Conservation (phyloP, 805 yeast species). For the Kodamaea jinghongensis region DNA sequence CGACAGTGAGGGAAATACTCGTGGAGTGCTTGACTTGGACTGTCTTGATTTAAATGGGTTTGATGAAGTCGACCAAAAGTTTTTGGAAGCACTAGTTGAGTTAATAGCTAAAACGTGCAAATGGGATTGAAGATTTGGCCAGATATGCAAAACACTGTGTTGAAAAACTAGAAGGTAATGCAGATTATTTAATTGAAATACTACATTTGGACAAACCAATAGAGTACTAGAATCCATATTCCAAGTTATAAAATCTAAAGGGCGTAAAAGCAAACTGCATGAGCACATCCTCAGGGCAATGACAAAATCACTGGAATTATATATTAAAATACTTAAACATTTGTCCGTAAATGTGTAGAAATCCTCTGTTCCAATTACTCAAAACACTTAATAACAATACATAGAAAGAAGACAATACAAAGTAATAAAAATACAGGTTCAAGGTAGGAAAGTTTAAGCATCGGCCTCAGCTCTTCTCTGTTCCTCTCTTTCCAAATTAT, state of each 20-base stretch:
- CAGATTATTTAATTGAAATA: neutral
- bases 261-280: too few species aligned
- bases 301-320: too few species aligned
- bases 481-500: constrained; percentile 57
- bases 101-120: constrained; percentile 35
- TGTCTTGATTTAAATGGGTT: constrained; percentile 67
- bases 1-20: constrained; percentile 31
- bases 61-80: constrained; percentile 55
- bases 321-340: too few species aligned
- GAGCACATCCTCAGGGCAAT: too few species aligned
- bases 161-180: neutral
- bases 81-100: constrained; percentile 58
- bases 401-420: constrained; percentile 4
- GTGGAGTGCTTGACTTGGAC: constrained; percentile 88
- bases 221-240: neutral
- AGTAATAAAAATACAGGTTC: neutral
- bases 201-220: neutral
- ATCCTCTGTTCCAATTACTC: neutral
- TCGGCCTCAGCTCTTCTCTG: constrained; percentile 35
- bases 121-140: constrained; percentile 6
- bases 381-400: constrained; percentile 4
- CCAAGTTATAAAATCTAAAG: too few species aligned
- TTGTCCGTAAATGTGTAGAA: too few species aligned
- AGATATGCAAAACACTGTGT: neutral
- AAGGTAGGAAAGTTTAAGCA: neutral